phyloP scores from a whole-genome alignment of 1,139 yeast species.

The Suhomyces bolitotheri region DNA sequence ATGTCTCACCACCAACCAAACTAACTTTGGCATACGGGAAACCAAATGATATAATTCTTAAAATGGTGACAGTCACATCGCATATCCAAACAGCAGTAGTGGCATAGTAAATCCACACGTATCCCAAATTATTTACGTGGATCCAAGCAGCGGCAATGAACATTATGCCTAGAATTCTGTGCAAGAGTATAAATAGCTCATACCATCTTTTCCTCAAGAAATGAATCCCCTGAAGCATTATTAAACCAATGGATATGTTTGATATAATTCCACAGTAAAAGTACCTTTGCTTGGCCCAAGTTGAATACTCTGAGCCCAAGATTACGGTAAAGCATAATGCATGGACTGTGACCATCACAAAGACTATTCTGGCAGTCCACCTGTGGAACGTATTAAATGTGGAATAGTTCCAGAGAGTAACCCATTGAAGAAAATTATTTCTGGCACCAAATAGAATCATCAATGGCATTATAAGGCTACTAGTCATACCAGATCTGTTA shows the following conservation, averaged over 20 bases:
- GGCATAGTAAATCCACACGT: conserved; percentile 40
- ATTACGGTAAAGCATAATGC: conserved; percentile 40
- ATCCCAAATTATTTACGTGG: conserved; percentile 44
- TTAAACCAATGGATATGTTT: conserved; percentile 33
- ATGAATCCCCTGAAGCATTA: conserved; percentile 38
- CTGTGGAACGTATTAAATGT: conserved; percentile 40
- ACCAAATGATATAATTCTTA: conserved; percentile 26
- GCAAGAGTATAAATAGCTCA: conserved; percentile 43
- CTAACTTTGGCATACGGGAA: conserved; percentile 21
- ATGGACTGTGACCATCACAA: conserved; percentile 32
- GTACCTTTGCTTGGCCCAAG: conserved; percentile 21
- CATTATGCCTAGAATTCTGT: conserved; percentile 41
- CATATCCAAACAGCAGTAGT: conserved; percentile 44
- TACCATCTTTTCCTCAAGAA: conserved; percentile 44
- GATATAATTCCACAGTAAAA: conserved; percentile 35
- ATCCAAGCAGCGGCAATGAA: conserved; percentile 47
- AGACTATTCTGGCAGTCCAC: conserved; percentile 38
- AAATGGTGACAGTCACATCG: conserved; percentile 41
- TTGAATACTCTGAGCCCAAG: conserved; percentile 13
- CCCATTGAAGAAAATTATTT: conserved; percentile 43
- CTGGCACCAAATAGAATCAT: conserved; percentile 44
- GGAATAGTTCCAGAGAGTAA: conserved; percentile 40
- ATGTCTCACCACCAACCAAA: conserved; percentile 20
- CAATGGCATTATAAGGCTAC: conserved; percentile 33
- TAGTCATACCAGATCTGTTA: conserved; percentile 37